Evolutionary conservation across 768 basidiomycete genomes (phyloP).

Genomic region (Phylloporus arenicola): DNA sequence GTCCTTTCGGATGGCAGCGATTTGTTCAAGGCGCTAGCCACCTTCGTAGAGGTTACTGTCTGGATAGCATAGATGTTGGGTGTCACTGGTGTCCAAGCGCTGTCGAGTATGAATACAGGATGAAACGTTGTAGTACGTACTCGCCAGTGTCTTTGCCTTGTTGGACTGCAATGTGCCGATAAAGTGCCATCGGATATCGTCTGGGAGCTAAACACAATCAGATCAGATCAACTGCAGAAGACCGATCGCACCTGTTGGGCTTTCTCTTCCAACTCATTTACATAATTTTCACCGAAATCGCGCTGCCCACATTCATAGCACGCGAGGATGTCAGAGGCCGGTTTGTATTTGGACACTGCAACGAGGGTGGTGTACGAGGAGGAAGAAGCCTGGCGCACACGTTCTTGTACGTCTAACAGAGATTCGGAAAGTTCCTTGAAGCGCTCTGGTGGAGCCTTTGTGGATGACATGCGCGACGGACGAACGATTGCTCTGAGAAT

Average conservation of each 20-base stretch:
- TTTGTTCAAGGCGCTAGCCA: conserved; percentile 75
- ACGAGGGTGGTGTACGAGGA: conserved; percentile 47
- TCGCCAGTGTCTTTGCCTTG: conserved; percentile 83
- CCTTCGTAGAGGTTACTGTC: conserved; percentile 77
- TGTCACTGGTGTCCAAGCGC: conserved; percentile 48
- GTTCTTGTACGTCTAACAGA: conserved; percentile 46
- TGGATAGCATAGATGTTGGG: conserved; percentile 86
- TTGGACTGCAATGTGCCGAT: conserved; percentile 93
- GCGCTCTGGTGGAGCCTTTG: conserved; percentile 36
- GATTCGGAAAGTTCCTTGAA: conserved; percentile 47
- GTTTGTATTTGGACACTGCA: conserved; percentile 92
- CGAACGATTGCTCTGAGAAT: background rate
- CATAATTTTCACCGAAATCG: conserved; percentile 98
- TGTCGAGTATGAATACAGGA: conserved; percentile 2
- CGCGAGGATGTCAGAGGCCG: conserved; percentile 77
- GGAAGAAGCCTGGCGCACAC: conserved; percentile 37
- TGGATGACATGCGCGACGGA: conserved; percentile 16
- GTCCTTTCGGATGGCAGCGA: conserved; percentile 53
- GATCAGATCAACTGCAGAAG: conserved; percentile 3
- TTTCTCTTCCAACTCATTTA: conserved; percentile 87
- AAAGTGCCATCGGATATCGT: conserved; percentile 92
- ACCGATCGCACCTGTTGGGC: conserved; percentile 52
- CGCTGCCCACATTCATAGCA: conserved; percentile 78
- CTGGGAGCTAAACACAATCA: conserved; percentile 57
- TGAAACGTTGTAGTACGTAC: conserved; percentile 37